Evolutionary conservation across 129 eudicot genomes (phyloP).

Genomic region (Chrysanthemum seticuspe): DNA sequence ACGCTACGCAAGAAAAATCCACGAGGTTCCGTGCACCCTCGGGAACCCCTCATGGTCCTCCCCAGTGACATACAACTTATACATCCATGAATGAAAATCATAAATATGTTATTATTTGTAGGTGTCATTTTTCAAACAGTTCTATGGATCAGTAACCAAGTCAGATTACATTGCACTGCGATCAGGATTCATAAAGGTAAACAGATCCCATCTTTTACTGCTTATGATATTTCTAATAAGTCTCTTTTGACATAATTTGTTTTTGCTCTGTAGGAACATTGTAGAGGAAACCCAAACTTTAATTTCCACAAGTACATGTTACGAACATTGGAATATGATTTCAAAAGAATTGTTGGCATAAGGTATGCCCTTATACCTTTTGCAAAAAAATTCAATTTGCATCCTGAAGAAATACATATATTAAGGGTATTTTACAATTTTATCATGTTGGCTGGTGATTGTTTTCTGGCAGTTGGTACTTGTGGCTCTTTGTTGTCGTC

Average conservation of each 20-base stretch:
- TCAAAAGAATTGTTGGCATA: conserved; percentile 75
- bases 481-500: conserved; percentile 88
- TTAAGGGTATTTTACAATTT: background rate
- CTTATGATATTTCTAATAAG: background rate
- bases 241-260: no score
- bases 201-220: background rate
- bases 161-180: conserved; percentile 84
- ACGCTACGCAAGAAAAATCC: no score
- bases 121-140: conserved; percentile 87
- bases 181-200: conserved; percentile 71
- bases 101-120: conserved; percentile 15
- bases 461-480: conserved; percentile 68
- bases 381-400: background rate
- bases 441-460: conserved; percentile 8
- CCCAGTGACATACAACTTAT: no score
- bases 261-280: conserved; percentile 43
- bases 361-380: conserved; percentile 22
- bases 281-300: conserved; percentile 39
- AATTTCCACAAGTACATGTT: conserved; percentile 75
- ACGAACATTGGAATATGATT: conserved; percentile 73
- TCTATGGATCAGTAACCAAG: conserved; percentile 82
- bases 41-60: no score
- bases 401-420: background rate
- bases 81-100: background rate
- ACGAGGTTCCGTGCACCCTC: no score